Base-by-base conservation (phyloP, 768 basidiomycete genomes). In the Amylocystis lapponica region DNA sequence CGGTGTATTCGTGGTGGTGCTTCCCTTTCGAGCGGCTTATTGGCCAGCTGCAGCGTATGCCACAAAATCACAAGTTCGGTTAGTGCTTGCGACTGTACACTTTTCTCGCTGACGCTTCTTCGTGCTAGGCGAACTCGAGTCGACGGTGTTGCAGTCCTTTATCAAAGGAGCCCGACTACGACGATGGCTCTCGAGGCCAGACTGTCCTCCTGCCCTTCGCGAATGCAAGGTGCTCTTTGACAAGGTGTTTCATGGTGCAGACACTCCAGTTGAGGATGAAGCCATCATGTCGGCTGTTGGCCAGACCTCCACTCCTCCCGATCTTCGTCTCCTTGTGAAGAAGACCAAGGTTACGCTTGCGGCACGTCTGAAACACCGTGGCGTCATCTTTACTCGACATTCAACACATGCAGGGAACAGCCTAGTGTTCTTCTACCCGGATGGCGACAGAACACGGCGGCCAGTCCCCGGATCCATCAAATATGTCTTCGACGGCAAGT, bases 1-100 rank as follows among this genome's bases (percentile, higher is more conserved):
- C 39, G 13, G 43, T 52, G 8, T 51, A 37, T 14, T 44, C 43
- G 11, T 62, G 57, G 56, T 62, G 62, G 56, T 41, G 47, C 2
- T 62, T 57, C 43, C 56, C 55, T 0, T 60, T 58, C 10, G 45
- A 64, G 22, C 30, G 39, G 2, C 27, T 62, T 1, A 62, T 62
- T 27, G 55, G 61, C 0, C 25, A 33, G 0, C 39, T 64, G 1
- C 55, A 62, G 27, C 21, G 26, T 1, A 41, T 60, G 1, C 58
- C 50, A 0, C 55, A 19, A 0, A 64, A 64, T 42, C 51, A 59
- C 27, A 58, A 50, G 34, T 13, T 31, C 13, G 59, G 61, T 55
- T 26, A 30, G 41, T 19, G 5, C 14, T 19, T 26, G 16, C 34
- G 8, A n/a, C 34, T 17, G 21, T 32, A n/a, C 13, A 9, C 20